phyloP scores from a whole-genome alignment of 2,329 filamentous ascomycete species.

The Mycosphaerella arachidis region DNA sequence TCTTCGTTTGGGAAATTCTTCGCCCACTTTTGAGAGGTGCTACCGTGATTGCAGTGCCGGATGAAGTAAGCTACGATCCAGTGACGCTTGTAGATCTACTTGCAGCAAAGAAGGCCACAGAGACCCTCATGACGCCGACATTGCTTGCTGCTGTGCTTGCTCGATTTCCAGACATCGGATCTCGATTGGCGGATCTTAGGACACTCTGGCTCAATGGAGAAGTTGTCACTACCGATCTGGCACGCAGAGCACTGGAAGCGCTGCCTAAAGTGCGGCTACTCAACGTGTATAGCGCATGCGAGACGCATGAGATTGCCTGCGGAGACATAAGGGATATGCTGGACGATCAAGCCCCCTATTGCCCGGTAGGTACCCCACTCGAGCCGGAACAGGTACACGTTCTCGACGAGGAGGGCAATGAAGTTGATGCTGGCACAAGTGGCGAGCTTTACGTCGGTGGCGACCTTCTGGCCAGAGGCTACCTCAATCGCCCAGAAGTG shows the following conservation, averaged over 20 bases:
- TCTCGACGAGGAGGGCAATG: slow-evolving; percentile 63
- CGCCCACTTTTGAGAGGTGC: slow-evolving; percentile 71
- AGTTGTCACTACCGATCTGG: slow-evolving; percentile 74
- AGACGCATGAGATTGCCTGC: slow-evolving; percentile 75
- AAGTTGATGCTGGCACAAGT: slow-evolving; percentile 56
- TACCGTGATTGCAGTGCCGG: slow-evolving; percentile 69
- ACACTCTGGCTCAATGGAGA: slow-evolving; percentile 79
- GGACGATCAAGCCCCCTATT: slow-evolving; percentile 60
- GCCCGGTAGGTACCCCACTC: slow-evolving; percentile 68
- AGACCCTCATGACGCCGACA: slow-evolving; percentile 80
- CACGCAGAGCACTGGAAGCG: slow-evolving; percentile 61
- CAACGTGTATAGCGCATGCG: slow-evolving; percentile 78
- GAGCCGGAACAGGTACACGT: slow-evolving; percentile 68
- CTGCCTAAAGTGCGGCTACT: slow-evolving; percentile 66
- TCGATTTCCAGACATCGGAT: slow-evolving; percentile 61
- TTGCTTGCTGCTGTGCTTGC: slow-evolving; percentile 69
- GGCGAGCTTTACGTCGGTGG: slow-evolving; percentile 76
- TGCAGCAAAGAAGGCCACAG: slow-evolving; percentile 61
- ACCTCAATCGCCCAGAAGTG: slow-evolving; percentile 73
- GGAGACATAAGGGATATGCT: slow-evolving; percentile 66
- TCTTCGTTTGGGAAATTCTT: slow-evolving; percentile 81
- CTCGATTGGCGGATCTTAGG: slow-evolving; percentile 60
- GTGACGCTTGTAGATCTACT: slow-evolving; percentile 68
- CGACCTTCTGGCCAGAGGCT: slow-evolving; percentile 67
- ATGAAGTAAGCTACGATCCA: slow-evolving; percentile 73